Conservation (phyloP, 2,329 filamentous ascomycete genomes). For the Didymosphaeria variabile region DNA sequence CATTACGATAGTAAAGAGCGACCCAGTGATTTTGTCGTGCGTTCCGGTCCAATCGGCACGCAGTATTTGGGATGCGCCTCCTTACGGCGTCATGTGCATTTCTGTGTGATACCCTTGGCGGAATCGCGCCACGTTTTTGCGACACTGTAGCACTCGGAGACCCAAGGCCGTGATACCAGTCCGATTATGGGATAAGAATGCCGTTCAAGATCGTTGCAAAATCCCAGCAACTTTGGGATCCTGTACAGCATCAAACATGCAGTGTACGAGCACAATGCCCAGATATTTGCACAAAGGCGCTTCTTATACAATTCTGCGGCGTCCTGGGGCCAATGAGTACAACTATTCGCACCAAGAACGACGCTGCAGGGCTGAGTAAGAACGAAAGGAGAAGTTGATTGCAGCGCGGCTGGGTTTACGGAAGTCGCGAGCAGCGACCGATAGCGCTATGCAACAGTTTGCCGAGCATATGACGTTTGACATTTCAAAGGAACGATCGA, state of each 20-base stretch:
- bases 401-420: not conserved
- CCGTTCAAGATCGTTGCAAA: too few species aligned
- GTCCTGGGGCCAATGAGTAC: not conserved
- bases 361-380: not conserved
- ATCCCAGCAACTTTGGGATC: too few species aligned
- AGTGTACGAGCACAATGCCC: not conserved
- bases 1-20: not conserved
- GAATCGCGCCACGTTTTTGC: not conserved
- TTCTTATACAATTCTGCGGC: not conserved
- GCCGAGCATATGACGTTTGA: not conserved
- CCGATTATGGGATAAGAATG: not conserved
- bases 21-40: not conserved
- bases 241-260: too few species aligned
- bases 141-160: not conserved
- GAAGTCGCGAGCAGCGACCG: not conserved
- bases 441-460: not conserved
- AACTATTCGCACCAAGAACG: not conserved
- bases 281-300: not conserved
- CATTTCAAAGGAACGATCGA: too few species aligned
- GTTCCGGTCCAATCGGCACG: not conserved
- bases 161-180: not conserved
- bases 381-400: not conserved
- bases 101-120: not conserved
- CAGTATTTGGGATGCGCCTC: not conserved
- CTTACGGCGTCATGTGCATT: not conserved